A percentile compares a stretch with the other conserved stretches of the same genome.
These are phyloP conservation scores for Coniochaeta sp. DNA, from an alignment of 2,329 filamentous ascomycete genomes.

Conservation along the genomic window DNA sequence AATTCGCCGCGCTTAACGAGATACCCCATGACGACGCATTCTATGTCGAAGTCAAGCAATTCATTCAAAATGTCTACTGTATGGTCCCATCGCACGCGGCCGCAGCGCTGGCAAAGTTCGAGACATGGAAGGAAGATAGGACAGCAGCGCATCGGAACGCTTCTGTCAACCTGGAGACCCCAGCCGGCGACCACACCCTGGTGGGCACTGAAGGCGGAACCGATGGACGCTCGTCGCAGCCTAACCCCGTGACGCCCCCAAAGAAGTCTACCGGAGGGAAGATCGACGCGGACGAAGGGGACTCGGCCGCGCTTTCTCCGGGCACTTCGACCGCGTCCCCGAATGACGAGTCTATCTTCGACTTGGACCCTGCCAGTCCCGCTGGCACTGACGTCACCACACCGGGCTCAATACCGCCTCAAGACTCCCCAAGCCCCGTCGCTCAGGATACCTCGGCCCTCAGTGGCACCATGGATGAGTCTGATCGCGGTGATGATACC, in stretches of 20 bases:
- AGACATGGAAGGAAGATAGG: background rate
- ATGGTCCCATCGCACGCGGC: background rate
- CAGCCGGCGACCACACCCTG: too few species aligned
- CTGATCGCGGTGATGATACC: too few species aligned
- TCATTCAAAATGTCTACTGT: background rate
- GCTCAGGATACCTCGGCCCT: background rate
- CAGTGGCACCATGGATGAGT: background rate
- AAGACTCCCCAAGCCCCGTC: background rate
- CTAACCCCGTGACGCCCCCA: too few species aligned
- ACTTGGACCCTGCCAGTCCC: background rate
- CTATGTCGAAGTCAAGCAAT: background rate
- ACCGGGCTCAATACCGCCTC: background rate
- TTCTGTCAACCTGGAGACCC: too few species aligned
- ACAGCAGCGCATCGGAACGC: too few species aligned
- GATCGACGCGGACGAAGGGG: too few species aligned
- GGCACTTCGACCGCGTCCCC: too few species aligned
- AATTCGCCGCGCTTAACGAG: background rate
- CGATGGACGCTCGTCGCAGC: too few species aligned
- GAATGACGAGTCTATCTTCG: background rate
- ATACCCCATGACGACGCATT: background rate
- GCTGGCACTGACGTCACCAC: background rate
- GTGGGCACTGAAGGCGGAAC: too few species aligned
- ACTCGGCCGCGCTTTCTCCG: too few species aligned
- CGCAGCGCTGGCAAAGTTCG: background rate
- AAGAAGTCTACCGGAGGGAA: too few species aligned